Evolutionary conservation across 257 asterid species (phyloP), one percentile per base, ranked within the genome.

Genomic region (Fraxinus pennsylvanica): DNA sequence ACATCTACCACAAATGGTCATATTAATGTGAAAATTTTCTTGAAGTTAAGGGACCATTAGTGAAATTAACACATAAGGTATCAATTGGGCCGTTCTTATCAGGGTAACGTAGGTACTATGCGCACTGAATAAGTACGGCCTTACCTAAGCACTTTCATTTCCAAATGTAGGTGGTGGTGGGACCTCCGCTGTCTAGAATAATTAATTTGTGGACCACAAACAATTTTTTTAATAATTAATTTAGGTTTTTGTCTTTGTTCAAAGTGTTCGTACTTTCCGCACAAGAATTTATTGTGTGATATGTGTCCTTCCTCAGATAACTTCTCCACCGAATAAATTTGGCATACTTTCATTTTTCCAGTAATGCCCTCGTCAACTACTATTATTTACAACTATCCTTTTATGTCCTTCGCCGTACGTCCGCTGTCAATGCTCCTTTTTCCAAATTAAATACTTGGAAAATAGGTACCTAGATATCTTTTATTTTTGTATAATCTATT

Each of bases 241-340:
- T 29, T 33, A 9, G 4, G 1, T 68, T 43, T 3, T 47, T 2
- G 10, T 70, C 13, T 0, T 30, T 27, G 4, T 13, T 0, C 22
- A 5, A 32, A 4, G 15, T 5, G 72, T 21, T 83, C 90, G 97
- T 93, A 90, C 96, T 72, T 82, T 89, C 95, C 93, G 92, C 87
- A 89, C 87, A 57, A 57, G 66, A 57, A 57, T 17, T n/a, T 15
- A 36, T 57, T 17, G 7, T 39, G 57, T 19, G 82, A 21, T 78
- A 84, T 90, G 76, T 50, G 97, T 93, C 94, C 97, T 91, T 80
- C 97, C 98, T 90, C 96, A 83, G 78, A 91, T 92, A 81, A 71
- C 74, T 77, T 77, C 97, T 92, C 87, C 98, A 88, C 98, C 92
- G 82, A 86, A 91, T 92, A 82, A 86, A 71, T 22, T 19, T 19